phyloP scores from a whole-genome alignment of 352 stramenopile genomes.

The Globisporangium solare region DNA sequence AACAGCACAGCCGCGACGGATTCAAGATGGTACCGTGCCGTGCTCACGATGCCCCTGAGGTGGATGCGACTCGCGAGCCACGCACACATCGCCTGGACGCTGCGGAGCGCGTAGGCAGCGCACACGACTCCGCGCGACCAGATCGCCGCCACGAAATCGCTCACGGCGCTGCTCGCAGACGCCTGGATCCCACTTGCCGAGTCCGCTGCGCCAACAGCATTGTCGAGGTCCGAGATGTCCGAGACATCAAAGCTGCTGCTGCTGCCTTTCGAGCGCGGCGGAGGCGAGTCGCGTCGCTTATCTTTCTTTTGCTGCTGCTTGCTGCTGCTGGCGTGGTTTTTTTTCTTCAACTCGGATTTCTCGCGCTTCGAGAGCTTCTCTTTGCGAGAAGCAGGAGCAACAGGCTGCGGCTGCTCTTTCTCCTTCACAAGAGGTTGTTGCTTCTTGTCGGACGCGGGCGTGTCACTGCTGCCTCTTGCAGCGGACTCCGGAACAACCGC shows the following conservation, averaged over 20 bases:
- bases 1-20: constrained; percentile 63
- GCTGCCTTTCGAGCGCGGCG: constrained; percentile 26
- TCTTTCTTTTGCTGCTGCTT: constrained; percentile 54
- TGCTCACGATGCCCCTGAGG: constrained; percentile 35
- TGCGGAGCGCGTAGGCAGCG: not conserved
- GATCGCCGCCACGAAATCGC: not conserved
- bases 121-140: not conserved
- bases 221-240: constrained; percentile 17
- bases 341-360: constrained; percentile 36
- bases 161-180: not conserved
- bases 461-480: not conserved
- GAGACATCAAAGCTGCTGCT: constrained; percentile 27
- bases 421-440: not conserved
- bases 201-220: not conserved
- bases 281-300: constrained; percentile 34
- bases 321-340: constrained; percentile 14
- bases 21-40: constrained; percentile 50
- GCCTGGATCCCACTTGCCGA: not conserved
- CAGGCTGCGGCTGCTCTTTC: constrained; percentile 1
- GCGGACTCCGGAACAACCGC: too few species aligned
- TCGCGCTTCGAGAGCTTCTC: constrained; percentile 31
- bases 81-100: constrained; percentile 6
- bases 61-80: constrained; percentile 23
- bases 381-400: constrained; percentile 18
- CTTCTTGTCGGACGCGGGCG: constrained; percentile 19